Conservation (phyloP, 495 filamentous ascomycete genomes). For the Terfezia boudieri region DNA sequence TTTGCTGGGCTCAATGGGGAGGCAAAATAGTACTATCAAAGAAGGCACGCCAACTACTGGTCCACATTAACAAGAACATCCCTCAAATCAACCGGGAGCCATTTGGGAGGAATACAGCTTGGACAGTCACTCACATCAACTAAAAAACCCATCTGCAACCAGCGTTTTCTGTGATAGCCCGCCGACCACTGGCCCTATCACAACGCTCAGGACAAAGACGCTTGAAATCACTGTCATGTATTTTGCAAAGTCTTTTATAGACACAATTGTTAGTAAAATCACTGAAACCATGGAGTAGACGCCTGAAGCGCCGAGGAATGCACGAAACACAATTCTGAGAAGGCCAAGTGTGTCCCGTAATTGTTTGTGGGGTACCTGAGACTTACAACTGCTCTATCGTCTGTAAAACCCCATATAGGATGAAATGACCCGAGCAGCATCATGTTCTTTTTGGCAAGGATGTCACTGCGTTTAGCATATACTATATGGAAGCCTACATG, state of each 20-base stretch:
- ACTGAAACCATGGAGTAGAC: conserved; percentile 30
- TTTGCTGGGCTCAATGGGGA: too few relatives aligned
- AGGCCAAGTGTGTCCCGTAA: too few relatives aligned
- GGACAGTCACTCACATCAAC: background rate
- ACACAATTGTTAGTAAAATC: conserved; percentile 27
- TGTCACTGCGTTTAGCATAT: background rate
- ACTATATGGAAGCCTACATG: background rate
- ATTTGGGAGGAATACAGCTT: too few relatives aligned
- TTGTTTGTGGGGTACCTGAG: too few relatives aligned
- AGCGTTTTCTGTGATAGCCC: conserved; percentile 19
- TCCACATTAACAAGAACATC: too few relatives aligned
- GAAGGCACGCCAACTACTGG: too few relatives aligned
- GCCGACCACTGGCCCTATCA: conserved; percentile 25
- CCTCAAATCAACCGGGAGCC: too few relatives aligned
- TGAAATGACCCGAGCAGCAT: conserved; percentile 24
- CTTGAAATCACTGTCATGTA: conserved; percentile 27
- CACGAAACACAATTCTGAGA: conserved; percentile 30
- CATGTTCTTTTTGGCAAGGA: conserved; percentile 1
- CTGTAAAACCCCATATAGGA: conserved; percentile 25
- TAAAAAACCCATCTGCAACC: conserved; percentile 4
- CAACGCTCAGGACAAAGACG: conserved; percentile 25
- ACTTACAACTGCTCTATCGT: too few relatives aligned
- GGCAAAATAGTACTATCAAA: too few relatives aligned
- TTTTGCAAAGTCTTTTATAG: conserved; percentile 23
- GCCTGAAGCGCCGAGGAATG: conserved; percentile 31